These are phyloP conservation scores for Lentinula detonsa DNA, from an alignment of 768 basidiomycete species.

Conservation along the genomic window DNA sequence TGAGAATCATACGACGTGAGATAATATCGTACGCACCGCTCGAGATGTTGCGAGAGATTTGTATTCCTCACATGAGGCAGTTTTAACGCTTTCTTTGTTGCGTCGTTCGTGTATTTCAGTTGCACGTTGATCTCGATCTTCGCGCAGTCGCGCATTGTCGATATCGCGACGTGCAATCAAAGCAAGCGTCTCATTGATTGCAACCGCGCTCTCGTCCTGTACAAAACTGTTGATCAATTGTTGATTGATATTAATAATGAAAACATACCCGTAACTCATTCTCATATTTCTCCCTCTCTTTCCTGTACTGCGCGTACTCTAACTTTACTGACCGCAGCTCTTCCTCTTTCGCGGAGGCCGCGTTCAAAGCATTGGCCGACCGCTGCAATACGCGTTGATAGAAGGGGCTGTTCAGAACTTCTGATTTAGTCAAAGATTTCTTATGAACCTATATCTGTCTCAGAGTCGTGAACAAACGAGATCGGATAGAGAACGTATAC, in stretches of 20 bases:
- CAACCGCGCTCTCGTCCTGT: conserved; percentile 35
- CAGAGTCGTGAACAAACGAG: neutral
- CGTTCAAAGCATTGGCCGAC: neutral
- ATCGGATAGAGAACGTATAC: neutral
- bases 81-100: conserved; percentile 53
- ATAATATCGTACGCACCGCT: conserved; percentile 29
- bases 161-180: conserved; percentile 58
- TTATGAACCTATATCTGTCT: neutral
- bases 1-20: neutral
- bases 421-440: neutral
- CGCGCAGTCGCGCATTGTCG: conserved; percentile 64
- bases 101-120: conserved; percentile 67
- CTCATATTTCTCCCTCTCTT: neutral
- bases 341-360: conserved; percentile 18
- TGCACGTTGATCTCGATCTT: conserved; percentile 59
- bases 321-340: conserved; percentile 31
- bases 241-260: conserved; percentile 10
- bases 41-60: conserved; percentile 61
- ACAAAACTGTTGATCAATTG: conserved; percentile 9
- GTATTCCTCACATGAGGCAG: conserved; percentile 56
- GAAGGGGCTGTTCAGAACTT: neutral
- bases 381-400: conserved; percentile 6
- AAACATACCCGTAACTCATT: conserved; percentile 7
- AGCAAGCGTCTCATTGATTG: conserved; percentile 56
- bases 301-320: neutral